Percentiles rank a stretch among this genome's conserved stretches.
Conservation (phyloP, 2,329 filamentous ascomycete genomes). For the Talaromyces sp. region DNA sequence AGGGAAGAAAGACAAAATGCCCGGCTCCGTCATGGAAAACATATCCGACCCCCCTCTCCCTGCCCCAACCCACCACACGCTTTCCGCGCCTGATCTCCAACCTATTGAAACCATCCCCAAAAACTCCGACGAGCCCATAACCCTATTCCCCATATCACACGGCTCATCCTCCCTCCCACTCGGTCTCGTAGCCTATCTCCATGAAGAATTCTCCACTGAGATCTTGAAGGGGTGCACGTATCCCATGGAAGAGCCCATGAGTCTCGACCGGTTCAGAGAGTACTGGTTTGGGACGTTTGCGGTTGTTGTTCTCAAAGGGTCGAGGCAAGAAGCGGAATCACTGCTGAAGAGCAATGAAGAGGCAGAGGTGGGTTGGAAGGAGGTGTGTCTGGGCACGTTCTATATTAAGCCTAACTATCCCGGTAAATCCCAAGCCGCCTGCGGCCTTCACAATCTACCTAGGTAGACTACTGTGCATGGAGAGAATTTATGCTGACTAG, state of each 20-base stretch:
- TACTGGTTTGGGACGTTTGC: slow-evolving; percentile 43
- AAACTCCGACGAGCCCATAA: slow-evolving; percentile 11
- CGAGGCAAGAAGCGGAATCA: not conserved
- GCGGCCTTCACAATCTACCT: too few species aligned
- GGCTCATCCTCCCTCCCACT: slow-evolving; percentile 25
- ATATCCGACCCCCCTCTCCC: slow-evolving; percentile 27
- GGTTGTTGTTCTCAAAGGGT: slow-evolving; percentile 30
- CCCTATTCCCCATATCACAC: slow-evolving; percentile 28
- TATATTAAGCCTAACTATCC: slow-evolving; percentile 44
- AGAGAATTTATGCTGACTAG: not conserved
- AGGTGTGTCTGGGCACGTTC: slow-evolving; percentile 38
- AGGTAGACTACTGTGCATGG: not conserved
- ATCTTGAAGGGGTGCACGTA: slow-evolving; percentile 37
- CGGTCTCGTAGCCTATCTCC: slow-evolving; percentile 28
- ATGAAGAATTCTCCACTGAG: slow-evolving; percentile 35
- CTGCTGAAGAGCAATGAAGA: not conserved
- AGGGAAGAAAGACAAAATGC: slow-evolving; percentile 25
- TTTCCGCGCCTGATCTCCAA: slow-evolving; percentile 22
- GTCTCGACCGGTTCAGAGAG: slow-evolving; percentile 28
- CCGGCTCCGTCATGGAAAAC: slow-evolving; percentile 35
- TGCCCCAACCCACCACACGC: slow-evolving; percentile 23
- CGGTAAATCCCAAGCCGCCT: slow-evolving; percentile 21
- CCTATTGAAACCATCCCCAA: slow-evolving; percentile 29
- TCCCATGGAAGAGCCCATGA: slow-evolving; percentile 37
- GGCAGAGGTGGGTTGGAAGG: slow-evolving; percentile 34